Conservation (phyloP, 192 early-diverging fungal genomes). For the Polychytrium aggregatum region DNA sequence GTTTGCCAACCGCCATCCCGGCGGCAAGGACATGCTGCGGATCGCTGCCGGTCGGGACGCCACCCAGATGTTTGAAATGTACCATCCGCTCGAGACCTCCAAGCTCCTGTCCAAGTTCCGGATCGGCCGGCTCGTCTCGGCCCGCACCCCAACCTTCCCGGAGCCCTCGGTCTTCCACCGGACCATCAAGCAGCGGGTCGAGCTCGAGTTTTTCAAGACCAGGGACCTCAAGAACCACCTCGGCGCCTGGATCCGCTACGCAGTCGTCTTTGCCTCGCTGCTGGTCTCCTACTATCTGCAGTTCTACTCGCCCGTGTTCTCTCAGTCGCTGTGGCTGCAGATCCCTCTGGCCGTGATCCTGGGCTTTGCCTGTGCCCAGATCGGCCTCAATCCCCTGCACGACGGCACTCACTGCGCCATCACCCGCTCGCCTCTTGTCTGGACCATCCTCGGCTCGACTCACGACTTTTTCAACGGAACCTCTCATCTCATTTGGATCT, state of each 20-base stretch:
- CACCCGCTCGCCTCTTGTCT: slow-evolving; percentile 37
- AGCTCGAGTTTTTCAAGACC: slow-evolving; percentile 30
- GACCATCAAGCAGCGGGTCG: slow-evolving; percentile 35
- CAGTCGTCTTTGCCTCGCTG: slow-evolving; percentile 24
- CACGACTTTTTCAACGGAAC: slow-evolving; percentile 50
- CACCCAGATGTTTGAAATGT: slow-evolving; percentile 47
- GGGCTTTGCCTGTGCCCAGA: slow-evolving; percentile 38
- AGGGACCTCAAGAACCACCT: slow-evolving; percentile 35
- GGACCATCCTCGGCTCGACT: slow-evolving; percentile 39
- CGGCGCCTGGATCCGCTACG: slow-evolving; percentile 35
- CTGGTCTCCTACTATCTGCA: slow-evolving; percentile 30
- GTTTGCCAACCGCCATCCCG: slow-evolving; percentile 38
- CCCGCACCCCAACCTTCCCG: slow-evolving; percentile 6
- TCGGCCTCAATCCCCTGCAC: slow-evolving; percentile 42
- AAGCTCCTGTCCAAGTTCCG: no score
- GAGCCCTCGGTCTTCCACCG: slow-evolving; percentile 28
- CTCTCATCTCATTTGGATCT: slow-evolving; percentile 43
- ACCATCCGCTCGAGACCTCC: slow-evolving; percentile 38
- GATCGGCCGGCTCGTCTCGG: neutral
- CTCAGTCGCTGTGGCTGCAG: slow-evolving; percentile 31
- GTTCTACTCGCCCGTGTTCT: slow-evolving; percentile 30
- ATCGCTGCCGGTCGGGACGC: slow-evolving; percentile 54
- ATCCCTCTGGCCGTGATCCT: slow-evolving; percentile 29
- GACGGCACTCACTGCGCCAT: slow-evolving; percentile 45
- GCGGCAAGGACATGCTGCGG: slow-evolving; percentile 24